These are phyloP conservation scores for Aspergillus chevalieri DNA, from an alignment of 2,329 filamentous ascomycete species.

Conservation along the genomic window DNA sequence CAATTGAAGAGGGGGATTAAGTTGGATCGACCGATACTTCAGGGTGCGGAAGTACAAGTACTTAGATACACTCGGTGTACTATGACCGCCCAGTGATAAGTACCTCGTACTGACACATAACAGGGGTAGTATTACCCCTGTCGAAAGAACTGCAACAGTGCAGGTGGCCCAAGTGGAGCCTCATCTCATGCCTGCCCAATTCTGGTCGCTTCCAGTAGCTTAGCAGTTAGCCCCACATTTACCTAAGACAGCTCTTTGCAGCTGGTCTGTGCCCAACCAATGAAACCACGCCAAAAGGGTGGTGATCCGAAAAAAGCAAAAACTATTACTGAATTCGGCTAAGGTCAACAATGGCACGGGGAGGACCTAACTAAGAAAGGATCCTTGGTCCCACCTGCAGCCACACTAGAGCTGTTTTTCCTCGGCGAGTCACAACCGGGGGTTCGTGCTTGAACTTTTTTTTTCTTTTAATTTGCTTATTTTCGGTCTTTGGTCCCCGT, in stretches of 20 bases:
- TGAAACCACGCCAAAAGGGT: not conserved
- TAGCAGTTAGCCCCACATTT: slow-evolving; percentile 6
- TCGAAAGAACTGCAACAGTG: slow-evolving; percentile 2
- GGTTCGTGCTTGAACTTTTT: slow-evolving; percentile 20
- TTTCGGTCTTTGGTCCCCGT: not conserved
- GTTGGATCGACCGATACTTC: not conserved
- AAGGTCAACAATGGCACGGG: slow-evolving; percentile 13
- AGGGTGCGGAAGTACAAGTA: not conserved
- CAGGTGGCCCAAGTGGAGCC: slow-evolving; percentile 15
- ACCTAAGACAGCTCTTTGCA: not conserved
- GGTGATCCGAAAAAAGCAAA: no score
- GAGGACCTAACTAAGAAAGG: slow-evolving; percentile 9
- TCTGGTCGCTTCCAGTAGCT: slow-evolving; percentile 18
- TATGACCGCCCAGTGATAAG: not conserved
- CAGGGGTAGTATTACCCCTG: slow-evolving; percentile 10
- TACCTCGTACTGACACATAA: slow-evolving; percentile 6
- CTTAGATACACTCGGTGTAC: no score
- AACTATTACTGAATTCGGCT: no score
- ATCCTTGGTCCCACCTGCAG: slow-evolving; percentile 21
- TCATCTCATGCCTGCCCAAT: slow-evolving; percentile 20
- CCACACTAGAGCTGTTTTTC: slow-evolving; percentile 1
- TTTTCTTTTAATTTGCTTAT: not conserved
- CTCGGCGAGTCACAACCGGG: slow-evolving; percentile 23
- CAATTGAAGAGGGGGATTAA: not conserved
- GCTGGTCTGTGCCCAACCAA: not conserved